Percentiles rank a stretch among this genome's conserved stretches.
Conservation (phyloP, 2,329 filamentous ascomycete species). For the Alternaria gansuensis region DNA sequence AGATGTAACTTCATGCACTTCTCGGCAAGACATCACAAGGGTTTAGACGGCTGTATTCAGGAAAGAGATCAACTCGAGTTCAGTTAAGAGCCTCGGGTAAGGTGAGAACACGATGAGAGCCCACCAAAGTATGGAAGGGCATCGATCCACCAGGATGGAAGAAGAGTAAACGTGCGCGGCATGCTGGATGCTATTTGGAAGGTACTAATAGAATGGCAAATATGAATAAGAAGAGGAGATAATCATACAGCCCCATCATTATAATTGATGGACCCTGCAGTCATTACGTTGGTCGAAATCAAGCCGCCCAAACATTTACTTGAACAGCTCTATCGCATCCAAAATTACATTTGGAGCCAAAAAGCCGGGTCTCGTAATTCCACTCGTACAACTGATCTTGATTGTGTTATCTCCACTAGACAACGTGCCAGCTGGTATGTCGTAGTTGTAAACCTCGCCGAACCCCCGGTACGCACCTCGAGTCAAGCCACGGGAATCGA, state of each 20-base stretch:
- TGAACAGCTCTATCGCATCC: constrained; percentile 49
- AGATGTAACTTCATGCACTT: background rate
- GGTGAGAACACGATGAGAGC: background rate
- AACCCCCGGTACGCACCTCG: constrained; percentile 70
- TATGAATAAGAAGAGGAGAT: background rate
- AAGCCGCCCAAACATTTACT: constrained; percentile 14
- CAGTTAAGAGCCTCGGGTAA: background rate
- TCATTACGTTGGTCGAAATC: too few species aligned
- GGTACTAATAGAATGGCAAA: background rate
- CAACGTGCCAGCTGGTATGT: constrained; percentile 67
- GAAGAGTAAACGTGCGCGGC: background rate
- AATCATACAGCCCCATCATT: background rate
- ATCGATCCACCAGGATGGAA: background rate
- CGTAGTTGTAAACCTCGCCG: constrained; percentile 70
- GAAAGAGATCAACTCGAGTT: background rate
- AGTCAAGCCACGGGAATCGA: constrained; percentile 71
- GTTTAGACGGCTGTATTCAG: background rate
- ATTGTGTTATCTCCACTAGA: constrained; percentile 69
- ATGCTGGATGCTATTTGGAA: background rate
- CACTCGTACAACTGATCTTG: constrained; percentile 66
- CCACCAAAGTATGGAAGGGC: background rate
- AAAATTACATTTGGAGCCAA: constrained; percentile 65
- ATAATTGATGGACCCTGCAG: background rate
- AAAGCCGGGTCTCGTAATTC: constrained; percentile 64
- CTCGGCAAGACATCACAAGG: background rate